Base-by-base conservation (phyloP, 148 eudicot species). In the Arbutus unedo region DNA sequence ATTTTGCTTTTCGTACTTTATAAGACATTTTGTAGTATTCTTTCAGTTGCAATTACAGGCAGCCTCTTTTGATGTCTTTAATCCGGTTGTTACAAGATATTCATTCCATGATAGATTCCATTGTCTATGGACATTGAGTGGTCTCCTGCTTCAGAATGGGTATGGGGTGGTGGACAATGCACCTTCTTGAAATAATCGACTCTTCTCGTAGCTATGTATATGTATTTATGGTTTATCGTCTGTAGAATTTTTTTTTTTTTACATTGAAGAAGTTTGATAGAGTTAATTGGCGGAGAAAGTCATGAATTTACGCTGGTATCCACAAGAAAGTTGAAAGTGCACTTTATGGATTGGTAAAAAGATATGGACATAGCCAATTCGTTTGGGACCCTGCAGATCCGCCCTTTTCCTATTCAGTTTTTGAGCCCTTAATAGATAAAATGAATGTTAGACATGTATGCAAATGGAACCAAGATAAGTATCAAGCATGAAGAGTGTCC, bases 71-170 rank as follows among this genome's bases (percentile, higher is more conserved):
- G 76, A 72, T 44, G 3, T 44, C 7, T 21, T 7, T 41, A 47
- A 48, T 49, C 55, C n/a, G 23, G 16, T 13, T 74, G 56, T 48
- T 44, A 31, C 3, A 15, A 45, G 74, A 4, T 31, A 41, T 31
- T 68, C 13, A 68, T 68, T 68, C n/a, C 3, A 68, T 72, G 11
- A 44, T 45, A 45, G 49, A 72, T 16, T 72, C 49, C 50, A 45
- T n/a, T 45, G 76, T 45, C 45, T 45, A 44, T 72, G 51, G 25
- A 72, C 11, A 19, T 18, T 18, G 19, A 47, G 77, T 64, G 15
- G 25, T 64, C 70, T 64, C 70, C 41, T 64, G 70, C 41, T 64
- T 64, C 43, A 23, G 70, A 64, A 64, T 64, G 70, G 70, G 70
- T 64, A 64, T 64, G 70, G 21, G 41, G 70, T 64, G 43, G 2